Percentiles rank a stretch among this genome's conserved stretches.
These are phyloP conservation scores for Myriangium duriaei DNA, from an alignment of 2,329 filamentous ascomycete genomes.

Conservation along the genomic window DNA sequence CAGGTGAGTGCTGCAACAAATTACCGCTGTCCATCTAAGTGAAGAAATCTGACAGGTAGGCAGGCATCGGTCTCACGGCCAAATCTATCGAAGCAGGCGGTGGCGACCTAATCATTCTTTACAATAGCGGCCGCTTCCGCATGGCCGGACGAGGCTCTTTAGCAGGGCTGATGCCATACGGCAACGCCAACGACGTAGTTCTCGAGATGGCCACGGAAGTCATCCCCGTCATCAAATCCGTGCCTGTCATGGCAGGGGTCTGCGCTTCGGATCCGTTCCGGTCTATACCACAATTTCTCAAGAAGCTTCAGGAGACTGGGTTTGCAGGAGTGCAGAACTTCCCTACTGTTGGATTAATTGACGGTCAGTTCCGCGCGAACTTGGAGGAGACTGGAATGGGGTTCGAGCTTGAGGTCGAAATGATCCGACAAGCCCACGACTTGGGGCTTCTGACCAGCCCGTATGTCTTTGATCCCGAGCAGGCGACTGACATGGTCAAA, in stretches of 20 bases:
- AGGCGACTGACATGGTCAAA: conserved; percentile 48
- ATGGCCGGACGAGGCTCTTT: conserved; percentile 61
- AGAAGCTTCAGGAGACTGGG: conserved; percentile 47
- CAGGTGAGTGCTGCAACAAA: conserved; percentile 28
- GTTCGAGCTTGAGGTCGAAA: conserved; percentile 53
- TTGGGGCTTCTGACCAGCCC: conserved; percentile 55
- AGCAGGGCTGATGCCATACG: conserved; percentile 59
- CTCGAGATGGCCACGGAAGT: conserved; percentile 59
- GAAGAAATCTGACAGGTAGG: not conserved
- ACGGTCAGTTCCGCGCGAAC: conserved; percentile 53
- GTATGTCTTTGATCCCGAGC: conserved; percentile 53
- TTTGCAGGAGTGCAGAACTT: conserved; percentile 64
- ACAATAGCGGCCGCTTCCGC: conserved; percentile 59
- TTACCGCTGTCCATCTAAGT: conserved; percentile 1
- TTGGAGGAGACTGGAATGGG: conserved; percentile 63
- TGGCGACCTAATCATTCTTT: conserved; percentile 57
- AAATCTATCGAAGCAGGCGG: conserved; percentile 59
- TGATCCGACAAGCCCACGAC: conserved; percentile 47
- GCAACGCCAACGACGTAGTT: conserved; percentile 57
- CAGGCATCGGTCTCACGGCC: conserved; percentile 56
- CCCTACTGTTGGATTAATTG: conserved; percentile 58
- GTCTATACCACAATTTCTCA: conserved; percentile 47
- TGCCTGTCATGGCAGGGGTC: conserved; percentile 57
- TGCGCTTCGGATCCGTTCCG: conserved; percentile 60
- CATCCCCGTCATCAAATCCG: conserved; percentile 49